Evolutionary conservation across 495 filamentous ascomycete species (phyloP).

Genomic region (Penicillium coprophilum): DNA sequence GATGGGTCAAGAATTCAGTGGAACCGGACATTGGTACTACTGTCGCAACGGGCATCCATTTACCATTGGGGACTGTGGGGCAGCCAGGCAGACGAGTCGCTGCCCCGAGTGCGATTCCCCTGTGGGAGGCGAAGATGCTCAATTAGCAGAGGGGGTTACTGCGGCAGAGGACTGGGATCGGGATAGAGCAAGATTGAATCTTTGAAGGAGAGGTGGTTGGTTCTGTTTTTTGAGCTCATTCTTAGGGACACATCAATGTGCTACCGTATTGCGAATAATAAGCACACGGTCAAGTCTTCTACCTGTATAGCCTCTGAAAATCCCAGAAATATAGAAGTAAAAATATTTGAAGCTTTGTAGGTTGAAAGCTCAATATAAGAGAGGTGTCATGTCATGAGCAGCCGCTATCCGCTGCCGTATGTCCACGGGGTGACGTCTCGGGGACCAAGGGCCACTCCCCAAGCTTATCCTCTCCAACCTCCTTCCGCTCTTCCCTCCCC

Average conservation of each 20-base stretch:
- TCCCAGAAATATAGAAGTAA: not conserved
- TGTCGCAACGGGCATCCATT: conserved; percentile 70
- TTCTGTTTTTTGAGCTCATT: not conserved
- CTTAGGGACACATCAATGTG: not conserved
- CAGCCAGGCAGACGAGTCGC: conserved; percentile 58
- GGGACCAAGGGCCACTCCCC: conserved; percentile 21
- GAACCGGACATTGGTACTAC: conserved; percentile 68
- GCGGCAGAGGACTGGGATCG: conserved; percentile 50
- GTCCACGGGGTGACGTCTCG: conserved; percentile 21
- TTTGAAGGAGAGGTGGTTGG: not conserved
- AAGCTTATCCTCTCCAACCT: conserved; percentile 12
- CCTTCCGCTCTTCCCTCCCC: conserved; percentile 8
- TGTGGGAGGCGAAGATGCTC: conserved; percentile 62
- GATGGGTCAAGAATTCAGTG: conserved; percentile 51
- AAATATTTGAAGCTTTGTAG: not conserved
- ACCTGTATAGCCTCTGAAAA: no score
- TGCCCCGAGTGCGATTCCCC: conserved; percentile 66
- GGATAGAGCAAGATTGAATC: not conserved
- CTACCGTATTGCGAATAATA: not conserved
- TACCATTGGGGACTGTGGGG: conserved; percentile 71
- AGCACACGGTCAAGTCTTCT: not conserved
- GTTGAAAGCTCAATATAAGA: not conserved
- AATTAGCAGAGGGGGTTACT: conserved; percentile 49
- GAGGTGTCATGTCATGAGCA: not conserved
- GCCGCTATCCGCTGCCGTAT: conserved; percentile 2